Evolutionary conservation across 257 asterid genomes (phyloP).

Genomic region (Solanum microdontum): DNA sequence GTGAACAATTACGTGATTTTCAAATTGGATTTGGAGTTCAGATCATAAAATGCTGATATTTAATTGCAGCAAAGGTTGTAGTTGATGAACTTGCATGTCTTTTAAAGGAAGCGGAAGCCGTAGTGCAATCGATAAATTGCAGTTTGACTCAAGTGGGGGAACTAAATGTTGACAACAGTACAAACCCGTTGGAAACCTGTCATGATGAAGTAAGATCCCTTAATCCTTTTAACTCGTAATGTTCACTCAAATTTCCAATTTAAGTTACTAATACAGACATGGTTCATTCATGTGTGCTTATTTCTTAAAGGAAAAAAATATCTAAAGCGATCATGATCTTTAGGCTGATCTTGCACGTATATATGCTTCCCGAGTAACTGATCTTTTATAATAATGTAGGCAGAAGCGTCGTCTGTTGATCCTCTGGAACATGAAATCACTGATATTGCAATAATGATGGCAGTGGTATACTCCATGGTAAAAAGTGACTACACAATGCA

Average conservation of each 20-base stretch:
- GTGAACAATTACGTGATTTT: background rate
- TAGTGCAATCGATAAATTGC: constrained; percentile 20
- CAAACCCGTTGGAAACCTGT: constrained; percentile 12
- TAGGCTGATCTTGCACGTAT: background rate
- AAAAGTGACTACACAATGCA: constrained; percentile 76
- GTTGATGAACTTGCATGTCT: constrained; percentile 48
- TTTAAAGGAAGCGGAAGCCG: constrained; percentile 33
- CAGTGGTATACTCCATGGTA: constrained; percentile 50
- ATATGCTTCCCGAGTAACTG: background rate
- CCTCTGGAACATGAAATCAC: constrained; percentile 27
- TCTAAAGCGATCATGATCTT: background rate
- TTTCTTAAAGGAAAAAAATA: background rate
- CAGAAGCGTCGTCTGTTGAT: constrained; percentile 10
- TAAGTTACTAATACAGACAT: background rate
- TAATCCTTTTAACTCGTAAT: background rate
- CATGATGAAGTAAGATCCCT: constrained; percentile 16
- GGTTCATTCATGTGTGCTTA: background rate
- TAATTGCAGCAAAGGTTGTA: constrained; percentile 37
- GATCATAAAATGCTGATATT: background rate
- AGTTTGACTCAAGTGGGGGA: constrained; percentile 12
- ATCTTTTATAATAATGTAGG: constrained; percentile 10
- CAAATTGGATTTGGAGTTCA: background rate
- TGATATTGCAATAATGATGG: constrained; percentile 57
- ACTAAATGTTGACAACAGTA: constrained; percentile 12
- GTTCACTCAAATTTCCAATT: background rate